Conservation (phyloP, 148 eudicot genomes). For the Fagopyrum tataricum region DNA sequence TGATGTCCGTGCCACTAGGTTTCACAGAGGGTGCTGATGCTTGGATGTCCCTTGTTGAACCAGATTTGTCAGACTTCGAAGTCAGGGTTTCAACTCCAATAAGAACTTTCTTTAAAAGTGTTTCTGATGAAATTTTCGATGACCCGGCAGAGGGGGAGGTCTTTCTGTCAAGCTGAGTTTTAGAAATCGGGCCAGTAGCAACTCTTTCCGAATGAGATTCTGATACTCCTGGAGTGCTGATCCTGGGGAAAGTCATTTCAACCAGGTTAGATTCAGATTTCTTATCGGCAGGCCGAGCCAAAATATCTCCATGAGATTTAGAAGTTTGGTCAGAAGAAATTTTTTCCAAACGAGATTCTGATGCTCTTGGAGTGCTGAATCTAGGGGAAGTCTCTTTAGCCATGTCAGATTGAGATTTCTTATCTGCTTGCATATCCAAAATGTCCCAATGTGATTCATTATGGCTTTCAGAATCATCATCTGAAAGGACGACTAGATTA, state of each 20-base stretch:
- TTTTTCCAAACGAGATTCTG: background rate
- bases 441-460: slow-evolving; percentile 17
- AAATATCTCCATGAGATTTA: background rate
- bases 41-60: slow-evolving; percentile 18
- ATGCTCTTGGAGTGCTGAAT: background rate
- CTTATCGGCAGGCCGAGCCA: too few species aligned
- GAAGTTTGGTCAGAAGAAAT: slow-evolving; percentile 1
- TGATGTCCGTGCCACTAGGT: slow-evolving; percentile 26
- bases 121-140: slow-evolving; percentile 14
- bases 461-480: slow-evolving; percentile 48
- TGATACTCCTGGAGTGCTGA: background rate
- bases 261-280: background rate
- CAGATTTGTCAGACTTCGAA: slow-evolving; percentile 16
- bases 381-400: background rate
- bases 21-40: slow-evolving; percentile 23
- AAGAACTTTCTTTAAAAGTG: slow-evolving; percentile 22
- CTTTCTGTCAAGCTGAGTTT: background rate
- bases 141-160: slow-evolving; percentile 1
- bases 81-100: slow-evolving; percentile 14
- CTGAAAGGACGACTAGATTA: slow-evolving; percentile 54
- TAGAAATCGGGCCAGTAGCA: background rate
- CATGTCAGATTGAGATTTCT: slow-evolving; percentile 16
- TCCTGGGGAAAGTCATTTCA: background rate
- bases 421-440: slow-evolving; percentile 20
- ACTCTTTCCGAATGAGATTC: background rate